phyloP scores from a whole-genome alignment of 495 filamentous ascomycete genomes.

The Lepraria neglecta region DNA sequence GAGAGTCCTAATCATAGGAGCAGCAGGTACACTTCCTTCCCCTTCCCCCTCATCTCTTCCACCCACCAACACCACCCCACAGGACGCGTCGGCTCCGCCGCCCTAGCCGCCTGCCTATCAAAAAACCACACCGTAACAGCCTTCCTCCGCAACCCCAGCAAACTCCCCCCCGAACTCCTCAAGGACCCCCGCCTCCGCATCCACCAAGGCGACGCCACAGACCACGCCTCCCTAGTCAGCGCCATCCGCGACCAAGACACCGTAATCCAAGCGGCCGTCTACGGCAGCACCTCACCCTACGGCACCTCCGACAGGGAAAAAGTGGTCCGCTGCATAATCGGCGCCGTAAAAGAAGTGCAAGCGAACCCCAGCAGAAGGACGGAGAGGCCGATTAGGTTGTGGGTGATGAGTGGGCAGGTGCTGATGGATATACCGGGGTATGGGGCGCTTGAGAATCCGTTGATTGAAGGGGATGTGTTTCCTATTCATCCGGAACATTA shows the following conservation, averaged over 20 bases:
- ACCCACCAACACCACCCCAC: not conserved
- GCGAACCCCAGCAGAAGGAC: not conserved
- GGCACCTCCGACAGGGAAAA: conserved; percentile 16
- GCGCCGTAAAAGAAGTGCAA: conserved; percentile 24
- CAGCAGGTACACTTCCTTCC: conserved; percentile 16
- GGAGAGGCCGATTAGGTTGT: conserved; percentile 14
- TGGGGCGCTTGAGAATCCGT: not conserved
- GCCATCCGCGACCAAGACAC: conserved; percentile 21
- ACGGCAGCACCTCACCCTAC: conserved; percentile 10
- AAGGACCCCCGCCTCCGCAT: conserved; percentile 19
- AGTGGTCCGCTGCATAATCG: conserved; percentile 21
- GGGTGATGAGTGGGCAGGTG: conserved; percentile 24
- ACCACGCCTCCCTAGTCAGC: conserved; percentile 15
- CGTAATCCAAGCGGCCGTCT: conserved; percentile 23
- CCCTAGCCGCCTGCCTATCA: conserved; percentile 22
- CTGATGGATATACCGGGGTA: conserved; percentile 22
- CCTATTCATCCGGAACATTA: conserved; percentile 26
- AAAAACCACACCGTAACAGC: conserved; percentile 23
- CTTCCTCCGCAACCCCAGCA: conserved; percentile 23
- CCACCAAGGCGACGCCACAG: conserved; percentile 20
- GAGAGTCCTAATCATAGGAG: conserved; percentile 23
- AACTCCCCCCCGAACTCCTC: conserved; percentile 16
- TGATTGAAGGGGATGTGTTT: conserved; percentile 23
- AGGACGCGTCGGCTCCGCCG: conserved; percentile 24
- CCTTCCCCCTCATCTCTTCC: not conserved